Evolutionary conservation across 805 yeast genomes (phyloP).

Genomic region (Wickerhamiella alocasiicola): DNA sequence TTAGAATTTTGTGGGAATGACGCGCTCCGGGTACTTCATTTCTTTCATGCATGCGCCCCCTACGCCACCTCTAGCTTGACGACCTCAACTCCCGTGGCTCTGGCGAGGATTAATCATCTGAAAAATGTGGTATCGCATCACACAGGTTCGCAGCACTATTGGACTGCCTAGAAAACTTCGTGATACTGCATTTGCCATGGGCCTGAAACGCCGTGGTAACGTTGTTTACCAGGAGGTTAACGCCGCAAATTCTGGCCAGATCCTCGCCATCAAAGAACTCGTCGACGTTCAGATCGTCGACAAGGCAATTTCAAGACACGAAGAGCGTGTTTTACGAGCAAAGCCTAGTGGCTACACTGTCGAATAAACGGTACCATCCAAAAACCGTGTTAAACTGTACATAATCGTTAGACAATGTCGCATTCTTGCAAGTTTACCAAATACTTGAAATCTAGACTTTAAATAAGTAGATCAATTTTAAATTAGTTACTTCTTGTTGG

Average conservation of each 20-base stretch:
- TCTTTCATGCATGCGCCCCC: no score
- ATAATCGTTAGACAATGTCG: background rate
- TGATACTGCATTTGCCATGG: constrained; percentile 56
- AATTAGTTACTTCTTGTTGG: no score
- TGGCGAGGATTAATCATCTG: no score
- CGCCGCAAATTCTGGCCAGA: constrained; percentile 74
- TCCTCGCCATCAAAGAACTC: constrained; percentile 72
- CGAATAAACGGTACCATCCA: background rate
- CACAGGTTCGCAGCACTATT: constrained; percentile 70
- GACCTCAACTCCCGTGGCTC: no score
- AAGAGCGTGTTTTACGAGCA: constrained; percentile 28
- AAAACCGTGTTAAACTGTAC: background rate
- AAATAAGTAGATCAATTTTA: no score
- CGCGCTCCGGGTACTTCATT: no score
- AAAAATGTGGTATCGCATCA: constrained; percentile 35
- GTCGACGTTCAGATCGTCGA: constrained; percentile 69
- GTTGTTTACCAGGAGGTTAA: constrained; percentile 60
- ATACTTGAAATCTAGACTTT: no score
- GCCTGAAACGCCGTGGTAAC: constrained; percentile 62
- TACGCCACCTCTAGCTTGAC: no score
- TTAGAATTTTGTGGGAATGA: no score
- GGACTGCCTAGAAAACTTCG: constrained; percentile 65
- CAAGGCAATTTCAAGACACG: constrained; percentile 35
- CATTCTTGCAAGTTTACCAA: no score
- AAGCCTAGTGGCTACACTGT: constrained; percentile 26